Evolutionary conservation across 345 rosid genomes (phyloP), one percentile per base, ranked within the genome.

Genomic region (Firmiana major): DNA sequence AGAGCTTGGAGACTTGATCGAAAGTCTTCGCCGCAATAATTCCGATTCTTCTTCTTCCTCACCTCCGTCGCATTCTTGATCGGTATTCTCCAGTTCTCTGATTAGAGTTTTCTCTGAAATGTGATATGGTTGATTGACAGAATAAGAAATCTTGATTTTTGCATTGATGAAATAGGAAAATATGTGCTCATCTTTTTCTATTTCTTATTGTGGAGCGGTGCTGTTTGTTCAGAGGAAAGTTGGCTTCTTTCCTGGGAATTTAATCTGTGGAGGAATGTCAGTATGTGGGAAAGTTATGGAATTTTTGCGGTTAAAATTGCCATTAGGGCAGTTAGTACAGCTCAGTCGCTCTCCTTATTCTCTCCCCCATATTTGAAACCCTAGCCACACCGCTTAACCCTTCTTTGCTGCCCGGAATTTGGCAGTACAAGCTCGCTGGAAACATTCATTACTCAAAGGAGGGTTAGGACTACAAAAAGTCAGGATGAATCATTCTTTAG

Each of bases 1-100:
- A 81, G 97, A 93, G 75, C 94, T 94, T n/a, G 91, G 94, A 3
- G 84, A 86, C 59, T 75, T 94, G 81, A 93, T 96, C 75, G 92
- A 88, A 71, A 88, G 85, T 65, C 98, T 96, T 77, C 94, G 92
- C 54, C 85, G 87, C 36, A 82, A 85, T 54, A 77, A 83, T 67
- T 70, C 90, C 6, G 60, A 77, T 22, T 82, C 90, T 6, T 46
- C 43, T 57, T 71, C 87, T 13, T 43, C 34, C 31, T 60, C 85
- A 17, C 71, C 87, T 73, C 69, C 82, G 77, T 79, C 86, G 28
- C 75, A 78, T 69, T 78, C 87, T 6, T 90, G 81, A 90, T 62
- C 13, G 82, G 83, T 83, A 73, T 3, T 55, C 17, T 70, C 5
- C 57, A 46, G 24, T 17, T 16, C 34, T 21, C 15, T 28, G 42